Evolutionary conservation across 2,329 filamentous ascomycete genomes (phyloP).

Genomic region (Paraphaeosphaeria minitans): DNA sequence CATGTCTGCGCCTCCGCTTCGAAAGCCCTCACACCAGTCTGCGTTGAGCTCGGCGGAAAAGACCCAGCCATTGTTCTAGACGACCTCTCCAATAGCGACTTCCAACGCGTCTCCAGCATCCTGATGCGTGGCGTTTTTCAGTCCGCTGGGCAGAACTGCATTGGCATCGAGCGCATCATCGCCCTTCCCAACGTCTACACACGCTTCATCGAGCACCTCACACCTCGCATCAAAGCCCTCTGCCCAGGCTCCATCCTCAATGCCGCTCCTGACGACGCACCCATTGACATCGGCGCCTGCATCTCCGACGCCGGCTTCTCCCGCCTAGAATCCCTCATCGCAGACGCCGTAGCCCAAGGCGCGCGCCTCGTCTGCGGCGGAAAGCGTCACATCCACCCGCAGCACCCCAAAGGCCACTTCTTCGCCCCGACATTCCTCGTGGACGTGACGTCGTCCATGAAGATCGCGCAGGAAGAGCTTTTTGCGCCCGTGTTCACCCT

Average conservation of each 20-base stretch:
- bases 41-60: constrained; percentile 92
- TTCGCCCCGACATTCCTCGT: constrained; percentile 88
- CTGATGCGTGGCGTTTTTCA: constrained; percentile 94
- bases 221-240: constrained; percentile 73
- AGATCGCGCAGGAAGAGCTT: constrained; percentile 85
- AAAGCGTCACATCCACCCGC: constrained; percentile 70
- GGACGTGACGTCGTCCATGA: constrained; percentile 86
- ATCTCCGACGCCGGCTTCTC: constrained; percentile 79
- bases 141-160: constrained; percentile 94
- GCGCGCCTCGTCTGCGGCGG: constrained; percentile 84
- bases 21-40: constrained; percentile 82
- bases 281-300: constrained; percentile 84
- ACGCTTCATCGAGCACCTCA: constrained; percentile 70
- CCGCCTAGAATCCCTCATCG: constrained; percentile 76
- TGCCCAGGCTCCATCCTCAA: constrained; percentile 74
- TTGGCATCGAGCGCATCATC: constrained; percentile 93
- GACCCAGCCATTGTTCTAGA: constrained; percentile 91
- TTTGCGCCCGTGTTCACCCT: constrained; percentile 91
- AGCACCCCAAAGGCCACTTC: constrained; percentile 81
- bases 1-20: constrained; percentile 86
- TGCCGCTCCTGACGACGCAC: constrained; percentile 43
- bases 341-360: constrained; percentile 76
- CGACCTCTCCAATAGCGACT: constrained; percentile 66
- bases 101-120: constrained; percentile 77
- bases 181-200: constrained; percentile 78